Conservation (phyloP, 2,329 filamentous ascomycete genomes). For the Colletotrichum neosansevieriae region DNA sequence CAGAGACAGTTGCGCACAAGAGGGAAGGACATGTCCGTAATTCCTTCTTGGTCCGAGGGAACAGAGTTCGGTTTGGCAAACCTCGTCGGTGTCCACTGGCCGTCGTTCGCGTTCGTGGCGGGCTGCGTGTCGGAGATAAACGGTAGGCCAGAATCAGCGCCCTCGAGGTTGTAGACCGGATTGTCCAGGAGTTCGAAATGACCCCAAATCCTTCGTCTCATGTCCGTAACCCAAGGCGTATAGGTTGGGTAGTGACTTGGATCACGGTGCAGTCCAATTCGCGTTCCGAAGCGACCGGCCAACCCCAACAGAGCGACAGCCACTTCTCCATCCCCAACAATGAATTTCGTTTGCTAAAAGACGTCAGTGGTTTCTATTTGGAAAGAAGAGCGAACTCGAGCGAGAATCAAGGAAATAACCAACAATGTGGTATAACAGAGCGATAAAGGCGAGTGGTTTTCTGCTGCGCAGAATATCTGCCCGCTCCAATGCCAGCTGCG, state of each 20-base stretch:
- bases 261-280: conserved; percentile 33
- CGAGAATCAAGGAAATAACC: not conserved
- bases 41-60: conserved; percentile 38
- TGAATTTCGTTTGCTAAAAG: conserved; percentile 34
- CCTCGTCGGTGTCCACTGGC: conserved; percentile 38
- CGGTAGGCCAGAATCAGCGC: conserved; percentile 39
- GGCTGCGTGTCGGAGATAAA: conserved; percentile 35
- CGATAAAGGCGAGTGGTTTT: conserved; percentile 24
- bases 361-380: not conserved
- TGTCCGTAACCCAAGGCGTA: conserved; percentile 27
- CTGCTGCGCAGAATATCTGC: conserved; percentile 34
- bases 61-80: conserved; percentile 39
- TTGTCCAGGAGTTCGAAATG: conserved; percentile 41
- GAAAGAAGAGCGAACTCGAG: not conserved
- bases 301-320: conserved; percentile 28
- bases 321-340: conserved; percentile 28
- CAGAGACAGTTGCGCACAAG: conserved; percentile 33
- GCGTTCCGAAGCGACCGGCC: conserved; percentile 33
- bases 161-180: conserved; percentile 39
- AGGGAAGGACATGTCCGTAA: conserved; percentile 42
- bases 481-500: conserved; percentile 28
- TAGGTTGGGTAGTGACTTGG: conserved; percentile 35
- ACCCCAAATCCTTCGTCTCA: conserved; percentile 30
- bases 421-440: conserved; percentile 35
- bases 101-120: conserved; percentile 39